These are phyloP conservation scores for Ogataea minuta DNA, from an alignment of 805 yeast genomes.

Conservation along the genomic window DNA sequence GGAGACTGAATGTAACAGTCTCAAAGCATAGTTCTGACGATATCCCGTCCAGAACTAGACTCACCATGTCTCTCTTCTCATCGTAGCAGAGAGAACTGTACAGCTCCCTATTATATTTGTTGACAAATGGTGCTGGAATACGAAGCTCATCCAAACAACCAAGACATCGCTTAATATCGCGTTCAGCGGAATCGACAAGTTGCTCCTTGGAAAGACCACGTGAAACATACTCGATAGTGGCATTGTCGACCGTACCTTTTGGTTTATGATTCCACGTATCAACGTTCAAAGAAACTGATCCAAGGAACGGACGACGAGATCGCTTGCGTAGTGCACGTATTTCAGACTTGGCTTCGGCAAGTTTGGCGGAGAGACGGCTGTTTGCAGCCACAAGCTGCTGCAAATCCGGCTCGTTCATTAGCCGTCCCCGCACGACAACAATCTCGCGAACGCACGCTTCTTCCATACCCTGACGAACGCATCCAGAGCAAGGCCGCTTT, in stretches of 20 bases:
- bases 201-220: background rate
- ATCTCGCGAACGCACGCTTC: conserved; percentile 3
- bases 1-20: background rate
- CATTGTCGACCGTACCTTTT: background rate
- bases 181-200: background rate
- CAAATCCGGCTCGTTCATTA: conserved; percentile 3
- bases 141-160: background rate
- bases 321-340: background rate
- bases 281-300: too few species aligned
- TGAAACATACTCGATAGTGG: conserved; percentile 1
- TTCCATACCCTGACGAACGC: conserved; percentile 1
- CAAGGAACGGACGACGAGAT: background rate
- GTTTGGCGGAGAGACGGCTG: background rate
- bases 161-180: background rate
- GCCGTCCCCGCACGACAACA: conserved; percentile 5
- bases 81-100: background rate
- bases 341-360: conserved; percentile 3
- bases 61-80: background rate
- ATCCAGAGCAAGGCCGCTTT: conserved; percentile 3
- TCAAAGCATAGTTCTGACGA: background rate
- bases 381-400: conserved; percentile 1
- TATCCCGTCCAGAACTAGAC: background rate
- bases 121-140: background rate
- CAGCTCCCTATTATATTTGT: background rate
- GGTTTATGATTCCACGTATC: background rate